Evolutionary conservation across 139 green algal genomes (phyloP).

Genomic region (Diplosphaera chodatii): DNA sequence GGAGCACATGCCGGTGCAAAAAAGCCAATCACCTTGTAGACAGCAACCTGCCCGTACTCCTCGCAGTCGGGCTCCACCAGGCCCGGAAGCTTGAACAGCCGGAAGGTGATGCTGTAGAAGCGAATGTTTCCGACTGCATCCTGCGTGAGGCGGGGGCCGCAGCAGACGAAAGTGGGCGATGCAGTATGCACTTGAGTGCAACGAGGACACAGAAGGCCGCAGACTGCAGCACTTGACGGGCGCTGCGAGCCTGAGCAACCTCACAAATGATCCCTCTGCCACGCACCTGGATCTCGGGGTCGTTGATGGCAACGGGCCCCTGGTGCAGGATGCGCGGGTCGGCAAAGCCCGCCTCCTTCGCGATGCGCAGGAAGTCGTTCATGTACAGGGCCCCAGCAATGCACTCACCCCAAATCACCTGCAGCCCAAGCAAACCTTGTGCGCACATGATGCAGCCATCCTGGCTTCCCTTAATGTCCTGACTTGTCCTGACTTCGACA

Average conservation of each 20-base stretch:
- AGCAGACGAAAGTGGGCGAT: no score
- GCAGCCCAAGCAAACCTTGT: no score
- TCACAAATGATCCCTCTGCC: no score
- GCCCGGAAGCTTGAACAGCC: conserved; percentile 92
- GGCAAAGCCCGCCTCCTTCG: conserved; percentile 68
- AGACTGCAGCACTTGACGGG: no score
- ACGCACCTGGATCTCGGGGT: conserved; percentile 36
- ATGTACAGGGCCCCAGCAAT: conserved; percentile 88
- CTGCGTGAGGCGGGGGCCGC: conserved; percentile 33
- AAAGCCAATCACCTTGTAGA: conserved; percentile 65
- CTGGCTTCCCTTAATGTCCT: no score
- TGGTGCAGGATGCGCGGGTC: conserved; percentile 66
- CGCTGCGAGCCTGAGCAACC: no score
- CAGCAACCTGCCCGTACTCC: conserved; percentile 76
- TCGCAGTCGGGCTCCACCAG: conserved; percentile 76
- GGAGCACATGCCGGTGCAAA: no score
- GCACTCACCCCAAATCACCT: conserved; percentile 88
- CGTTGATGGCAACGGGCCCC: conserved; percentile 61
- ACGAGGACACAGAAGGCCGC: no score
- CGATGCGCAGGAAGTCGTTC: conserved; percentile 85
- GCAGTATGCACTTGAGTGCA: no score
- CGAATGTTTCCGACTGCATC: conserved; percentile 70
- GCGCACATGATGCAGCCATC: no score
- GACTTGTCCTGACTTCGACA: no score
- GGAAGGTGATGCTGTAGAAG: conserved; percentile 93